Evolutionary conservation across 2,329 filamentous ascomycete genomes (phyloP).

Genomic region (Cercospora zeae-maydis): DNA sequence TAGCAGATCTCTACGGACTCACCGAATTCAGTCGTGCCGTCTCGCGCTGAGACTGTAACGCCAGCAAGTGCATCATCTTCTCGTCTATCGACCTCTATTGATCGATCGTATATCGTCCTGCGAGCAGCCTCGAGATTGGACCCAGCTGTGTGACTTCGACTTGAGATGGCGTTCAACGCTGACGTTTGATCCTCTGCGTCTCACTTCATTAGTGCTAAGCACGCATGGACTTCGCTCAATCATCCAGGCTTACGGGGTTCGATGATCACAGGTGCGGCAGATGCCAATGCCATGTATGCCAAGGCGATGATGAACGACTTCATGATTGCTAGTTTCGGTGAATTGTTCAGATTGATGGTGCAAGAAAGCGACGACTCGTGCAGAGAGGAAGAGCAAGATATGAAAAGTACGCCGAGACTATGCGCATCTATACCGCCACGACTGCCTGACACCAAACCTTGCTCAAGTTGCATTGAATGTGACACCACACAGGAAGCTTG

Average conservation of each 20-base stretch:
- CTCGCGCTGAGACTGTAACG: not conserved
- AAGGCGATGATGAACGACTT: slow-evolving; percentile 7
- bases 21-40: slow-evolving; percentile 14
- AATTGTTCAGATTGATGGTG: not conserved
- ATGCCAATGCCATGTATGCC: slow-evolving; percentile 8
- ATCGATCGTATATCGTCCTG: not conserved
- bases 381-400: not conserved
- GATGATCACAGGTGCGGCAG: slow-evolving; percentile 13
- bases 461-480: not conserved
- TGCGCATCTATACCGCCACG: not conserved
- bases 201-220: not conserved
- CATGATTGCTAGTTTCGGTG: slow-evolving; percentile 9
- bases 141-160: slow-evolving; percentile 11
- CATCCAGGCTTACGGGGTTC: slow-evolving; percentile 11
- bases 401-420: not conserved
- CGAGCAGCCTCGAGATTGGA: slow-evolving; percentile 9
- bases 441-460: not conserved
- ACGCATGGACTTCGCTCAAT: not conserved
- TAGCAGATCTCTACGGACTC: not conserved
- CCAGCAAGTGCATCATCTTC: not conserved
- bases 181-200: slow-evolving; percentile 1
- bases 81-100: not conserved
- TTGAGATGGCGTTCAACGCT: not conserved
- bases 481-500: not conserved
- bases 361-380: not conserved